These are phyloP conservation scores for Rhynchospora tenuis DNA, from an alignment of 176 grass and related monocot species.

Conservation along the genomic window DNA sequence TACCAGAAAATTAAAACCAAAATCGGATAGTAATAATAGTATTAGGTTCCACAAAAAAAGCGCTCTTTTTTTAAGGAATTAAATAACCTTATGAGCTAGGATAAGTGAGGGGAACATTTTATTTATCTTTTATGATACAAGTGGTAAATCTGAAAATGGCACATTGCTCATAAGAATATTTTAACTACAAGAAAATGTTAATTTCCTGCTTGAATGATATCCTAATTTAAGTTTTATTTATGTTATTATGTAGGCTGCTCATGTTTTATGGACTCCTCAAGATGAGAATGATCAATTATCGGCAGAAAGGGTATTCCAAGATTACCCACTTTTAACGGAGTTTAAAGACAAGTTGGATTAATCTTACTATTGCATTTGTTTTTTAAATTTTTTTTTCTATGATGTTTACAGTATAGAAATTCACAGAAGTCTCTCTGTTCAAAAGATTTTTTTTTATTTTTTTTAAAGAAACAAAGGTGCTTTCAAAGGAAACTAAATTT, in stretches of 20 bases:
- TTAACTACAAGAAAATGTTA: background rate
- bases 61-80: background rate
- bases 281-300: conserved; percentile 4
- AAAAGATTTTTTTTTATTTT: too few species aligned
- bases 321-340: conserved; percentile 7
- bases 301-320: background rate
- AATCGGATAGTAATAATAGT: background rate
- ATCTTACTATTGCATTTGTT: background rate
- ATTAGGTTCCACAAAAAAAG: background rate
- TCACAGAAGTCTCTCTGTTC: too few species aligned
- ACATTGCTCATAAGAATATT: background rate
- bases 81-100: background rate
- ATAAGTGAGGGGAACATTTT: background rate
- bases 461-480: too few species aligned
- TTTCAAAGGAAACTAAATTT: too few species aligned
- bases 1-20: background rate
- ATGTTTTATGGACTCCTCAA: conserved; percentile 23
- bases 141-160: background rate
- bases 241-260: conserved; percentile 6
- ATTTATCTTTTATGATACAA: background rate
- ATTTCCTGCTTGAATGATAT: background rate
- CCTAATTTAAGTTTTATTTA: background rate
- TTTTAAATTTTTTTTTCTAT: background rate
- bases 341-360: conserved; percentile 3
- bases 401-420: too few species aligned